Evolutionary conservation across 2,329 filamentous ascomycete species (phyloP), one percentile per base, ranked within the genome.

Genomic region (Pseudogymnoascus sp.): DNA sequence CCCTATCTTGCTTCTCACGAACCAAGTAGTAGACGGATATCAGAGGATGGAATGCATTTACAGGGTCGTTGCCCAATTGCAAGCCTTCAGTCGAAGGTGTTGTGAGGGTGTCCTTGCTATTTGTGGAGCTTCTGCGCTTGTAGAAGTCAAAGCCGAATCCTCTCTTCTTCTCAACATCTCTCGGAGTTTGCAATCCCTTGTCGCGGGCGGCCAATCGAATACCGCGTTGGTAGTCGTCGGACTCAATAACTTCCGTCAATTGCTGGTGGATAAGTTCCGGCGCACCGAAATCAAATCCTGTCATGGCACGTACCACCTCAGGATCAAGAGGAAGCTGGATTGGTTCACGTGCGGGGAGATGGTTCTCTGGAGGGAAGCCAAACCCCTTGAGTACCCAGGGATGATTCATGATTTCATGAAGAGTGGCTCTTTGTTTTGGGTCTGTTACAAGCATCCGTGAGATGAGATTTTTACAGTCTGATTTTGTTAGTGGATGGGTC

Each of bases 321-420:
- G 84, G 80, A 72, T 97, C 93, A 8, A 99, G 78, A 5, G 93
- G 93, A 12, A 96, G 79, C 38, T 89, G 84, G n/a, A 97, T 76
- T 1, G 95, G 91, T 69, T 96, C 93, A 59, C 95, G 88, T 34
- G 79, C 76, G 3, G 93, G 93, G 1, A 99, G 80, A 67, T 90
- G 91, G 71, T 97, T 99, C 66, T 97, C 95, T 0, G 93, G 93
- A 7, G 92, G 87, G 1, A 85, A 86, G 71, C 83, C 89, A 75
- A 92, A 97, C 7, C 93, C 93, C 75, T 97, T 97, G 60, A 85
- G 87, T 83, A 97, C 92, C 95, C 95, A 99, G 1, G 92, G 90
- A 73, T 99, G 95, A 70, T 81, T 90, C 87, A 97, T 89, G 69
- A 99, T 96, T 75, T 99, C 95, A 63, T 88, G 82, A 76, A 99